Base-by-base conservation (phyloP, 495 filamentous ascomycete species). In the Penicillium goetzii region DNA sequence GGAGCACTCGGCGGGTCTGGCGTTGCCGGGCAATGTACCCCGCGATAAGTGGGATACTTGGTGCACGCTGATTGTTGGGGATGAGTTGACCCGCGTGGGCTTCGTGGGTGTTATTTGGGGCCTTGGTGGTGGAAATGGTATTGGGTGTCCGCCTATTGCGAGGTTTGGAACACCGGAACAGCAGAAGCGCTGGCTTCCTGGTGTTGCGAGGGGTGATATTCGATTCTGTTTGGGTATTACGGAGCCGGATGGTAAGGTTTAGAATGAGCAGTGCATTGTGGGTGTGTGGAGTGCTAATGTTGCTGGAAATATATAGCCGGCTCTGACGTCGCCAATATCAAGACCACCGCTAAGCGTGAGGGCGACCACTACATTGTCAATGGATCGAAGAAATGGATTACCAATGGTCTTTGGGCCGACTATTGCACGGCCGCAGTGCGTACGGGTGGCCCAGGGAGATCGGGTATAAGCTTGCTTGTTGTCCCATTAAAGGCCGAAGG, bases 361-460 rank as follows among this genome's bases (percentile, higher is more conserved):
- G 81, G 79, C 0, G 75, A 81, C 54, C 66, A 75, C 59, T 86
- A 85, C 54, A 63, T 85, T 32, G 83, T 85, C 14, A 85, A 84
- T 66, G 84, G 84, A 5, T 72, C 75, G 12, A 85, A 86, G 76
- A 85, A 86, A 62, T 86, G 84, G 84, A 85, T 86, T 41, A 86
- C 84, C 23, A 83, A 83, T 59, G 82, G 75, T 12, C 76, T 83
- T 8, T 85, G 81, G 80, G 82, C 84, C 8, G 79, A 82, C 45
- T 83, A 81, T 65, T 78, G 80, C 33, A 86, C 83, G 2, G 79
- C 84, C 56, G 84, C 83, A 26, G 84, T 85, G 5, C 70, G 84
- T 25, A 86, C 83, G 8, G 84, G 84, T 19, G 82, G 80, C 3
- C 64, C 77, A 17, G 83, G 84, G 12, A 71, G 68, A 36, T 57